These are phyloP conservation scores for Yamadazyma paraphyllophila DNA, from an alignment of 805 yeast species.

Conservation along the genomic window DNA sequence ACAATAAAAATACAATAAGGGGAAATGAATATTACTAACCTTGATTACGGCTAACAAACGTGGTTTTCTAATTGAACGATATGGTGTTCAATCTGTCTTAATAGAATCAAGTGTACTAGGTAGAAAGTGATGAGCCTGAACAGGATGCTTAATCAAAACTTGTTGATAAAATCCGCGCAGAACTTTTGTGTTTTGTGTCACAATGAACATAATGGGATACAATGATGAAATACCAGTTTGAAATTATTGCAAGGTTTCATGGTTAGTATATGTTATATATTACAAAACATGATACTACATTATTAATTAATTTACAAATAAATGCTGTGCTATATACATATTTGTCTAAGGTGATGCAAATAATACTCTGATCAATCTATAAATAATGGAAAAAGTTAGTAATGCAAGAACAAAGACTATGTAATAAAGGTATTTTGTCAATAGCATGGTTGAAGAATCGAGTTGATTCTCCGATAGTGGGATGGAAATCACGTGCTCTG, in stretches of 20 bases:
- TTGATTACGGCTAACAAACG: background rate
- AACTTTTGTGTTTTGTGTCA: background rate
- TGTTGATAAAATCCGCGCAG: conserved; percentile 1
- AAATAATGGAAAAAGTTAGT: conserved; percentile 24
- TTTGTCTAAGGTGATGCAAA: conserved; percentile 12
- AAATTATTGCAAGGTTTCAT: too few species aligned
- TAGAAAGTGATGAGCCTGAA: background rate
- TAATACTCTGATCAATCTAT: conserved; percentile 21
- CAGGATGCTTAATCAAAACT: background rate
- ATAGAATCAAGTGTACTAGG: too few species aligned
- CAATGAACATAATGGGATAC: background rate
- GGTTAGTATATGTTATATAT: too few species aligned
- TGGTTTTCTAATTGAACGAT: too few species aligned
- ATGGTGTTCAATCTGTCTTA: too few species aligned
- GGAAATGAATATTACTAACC: background rate
- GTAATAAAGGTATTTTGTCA: conserved; percentile 25
- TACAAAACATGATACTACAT: too few species aligned
- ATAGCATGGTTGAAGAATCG: conserved; percentile 17
- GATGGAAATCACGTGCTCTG: conserved; percentile 41
- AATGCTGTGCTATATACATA: too few species aligned
- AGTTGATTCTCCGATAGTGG: conserved; percentile 36
- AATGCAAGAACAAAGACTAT: conserved; percentile 23
- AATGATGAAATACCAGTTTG: background rate
- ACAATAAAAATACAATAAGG: background rate
- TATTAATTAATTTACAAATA: too few species aligned